These are phyloP conservation scores for Alternaria alternata DNA, from an alignment of 2,329 filamentous ascomycete species.

Conservation along the genomic window DNA sequence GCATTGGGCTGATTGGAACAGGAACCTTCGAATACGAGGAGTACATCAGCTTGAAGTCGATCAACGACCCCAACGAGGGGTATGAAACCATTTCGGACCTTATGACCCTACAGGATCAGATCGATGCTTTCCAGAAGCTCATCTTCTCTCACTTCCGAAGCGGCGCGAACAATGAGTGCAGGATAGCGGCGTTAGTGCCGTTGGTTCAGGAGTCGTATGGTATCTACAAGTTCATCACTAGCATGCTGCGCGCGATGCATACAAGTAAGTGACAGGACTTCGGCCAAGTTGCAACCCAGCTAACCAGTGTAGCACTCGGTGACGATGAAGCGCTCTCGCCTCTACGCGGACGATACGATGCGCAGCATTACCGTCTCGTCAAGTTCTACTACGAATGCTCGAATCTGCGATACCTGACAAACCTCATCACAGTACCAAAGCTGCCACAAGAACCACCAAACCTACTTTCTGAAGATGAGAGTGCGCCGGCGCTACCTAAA, in stretches of 20 bases:
- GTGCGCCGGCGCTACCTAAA: slow-evolving; percentile 81
- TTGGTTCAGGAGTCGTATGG: slow-evolving; percentile 98
- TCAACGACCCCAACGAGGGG: slow-evolving; percentile 98
- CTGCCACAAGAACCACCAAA: slow-evolving; percentile 93
- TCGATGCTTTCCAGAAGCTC: slow-evolving; percentile 97
- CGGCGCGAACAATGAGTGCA: slow-evolving; percentile 92
- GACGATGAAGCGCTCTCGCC: slow-evolving; percentile 93
- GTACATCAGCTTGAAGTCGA: slow-evolving; percentile 96
- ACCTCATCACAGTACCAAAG: slow-evolving; percentile 94
- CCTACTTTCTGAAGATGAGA: slow-evolving; percentile 80
- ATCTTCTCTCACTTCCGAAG: slow-evolving; percentile 96
- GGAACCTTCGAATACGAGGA: slow-evolving; percentile 97
- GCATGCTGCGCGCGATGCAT: slow-evolving; percentile 98
- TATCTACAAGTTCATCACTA: slow-evolving; percentile 99
- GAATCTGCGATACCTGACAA: slow-evolving; percentile 94
- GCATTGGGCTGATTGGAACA: slow-evolving; percentile 40
- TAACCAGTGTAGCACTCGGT: slow-evolving; percentile 71
- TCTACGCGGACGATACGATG: slow-evolving; percentile 86
- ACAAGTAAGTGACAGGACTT: slow-evolving; percentile 69
- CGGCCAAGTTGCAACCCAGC: not conserved
- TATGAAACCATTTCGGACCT: slow-evolving; percentile 96
- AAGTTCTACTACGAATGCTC: slow-evolving; percentile 99
- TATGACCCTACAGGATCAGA: slow-evolving; percentile 97
- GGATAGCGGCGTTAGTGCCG: slow-evolving; percentile 91
- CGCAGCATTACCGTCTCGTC: slow-evolving; percentile 93